Conservation (phyloP, 2,329 filamentous ascomycete genomes). For the Epicoccum sorghinum region DNA sequence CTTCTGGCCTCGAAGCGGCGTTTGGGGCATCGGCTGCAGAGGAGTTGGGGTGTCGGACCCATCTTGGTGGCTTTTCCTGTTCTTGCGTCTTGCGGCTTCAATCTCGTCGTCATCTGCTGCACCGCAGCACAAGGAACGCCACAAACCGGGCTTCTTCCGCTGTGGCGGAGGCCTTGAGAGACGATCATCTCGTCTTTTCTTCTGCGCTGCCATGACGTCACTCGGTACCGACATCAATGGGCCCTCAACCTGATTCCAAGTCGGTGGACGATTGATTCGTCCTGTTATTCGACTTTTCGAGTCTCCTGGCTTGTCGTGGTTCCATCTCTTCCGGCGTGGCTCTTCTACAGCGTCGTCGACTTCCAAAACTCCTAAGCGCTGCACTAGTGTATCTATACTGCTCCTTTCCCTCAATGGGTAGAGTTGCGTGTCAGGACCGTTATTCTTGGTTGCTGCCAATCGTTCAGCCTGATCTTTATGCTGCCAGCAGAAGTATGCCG, state of each 20-base stretch:
- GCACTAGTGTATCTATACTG: conserved; percentile 86
- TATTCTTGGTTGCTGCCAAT: conserved; percentile 30
- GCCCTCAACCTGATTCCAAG: conserved; percentile 54
- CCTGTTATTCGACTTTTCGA: conserved; percentile 26
- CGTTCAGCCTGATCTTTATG: conserved; percentile 82
- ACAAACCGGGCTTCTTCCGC: conserved; percentile 46
- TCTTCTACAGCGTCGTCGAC: conserved; percentile 56
- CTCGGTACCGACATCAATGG: conserved; percentile 53
- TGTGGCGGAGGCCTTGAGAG: conserved; percentile 23
- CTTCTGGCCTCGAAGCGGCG: conserved; percentile 12
- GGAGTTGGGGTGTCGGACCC: conserved; percentile 17
- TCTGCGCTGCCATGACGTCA: conserved; percentile 42
- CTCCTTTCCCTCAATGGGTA: conserved; percentile 69
- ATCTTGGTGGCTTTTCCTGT: conserved; percentile 26
- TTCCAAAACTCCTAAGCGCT: conserved; percentile 76
- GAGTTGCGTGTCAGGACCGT: conserved; percentile 48
- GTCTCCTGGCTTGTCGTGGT: conserved; percentile 22
- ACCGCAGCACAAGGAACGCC: conserved; percentile 52
- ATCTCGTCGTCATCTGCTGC: conserved; percentile 48
- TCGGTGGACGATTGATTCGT: conserved; percentile 48
- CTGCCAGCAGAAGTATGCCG: conserved; percentile 86
- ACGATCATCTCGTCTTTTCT: conserved; percentile 26
- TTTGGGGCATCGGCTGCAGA: conserved; percentile 19
- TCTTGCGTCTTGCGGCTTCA: conserved; percentile 52
- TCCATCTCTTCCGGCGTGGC: conserved; percentile 42